Evolutionary conservation across 2,329 filamentous ascomycete genomes (phyloP).

Genomic region (Fusarium aywerte): DNA sequence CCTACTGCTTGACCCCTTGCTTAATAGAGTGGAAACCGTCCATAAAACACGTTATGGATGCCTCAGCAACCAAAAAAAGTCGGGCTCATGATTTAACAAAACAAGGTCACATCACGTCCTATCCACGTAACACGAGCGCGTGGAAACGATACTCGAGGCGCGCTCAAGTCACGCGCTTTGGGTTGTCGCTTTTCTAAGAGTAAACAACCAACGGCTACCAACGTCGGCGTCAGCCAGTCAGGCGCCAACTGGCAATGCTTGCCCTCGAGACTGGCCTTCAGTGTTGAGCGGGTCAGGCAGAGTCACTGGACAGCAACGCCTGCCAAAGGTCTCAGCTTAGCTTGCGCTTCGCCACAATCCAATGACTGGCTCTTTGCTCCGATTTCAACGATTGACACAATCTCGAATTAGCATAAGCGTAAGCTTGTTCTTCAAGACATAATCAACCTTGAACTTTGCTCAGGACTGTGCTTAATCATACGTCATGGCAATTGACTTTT

Average conservation of each 20-base stretch:
- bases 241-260: slow-evolving; percentile 23
- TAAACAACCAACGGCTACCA: slow-evolving; percentile 6
- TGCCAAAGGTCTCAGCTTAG: slow-evolving; percentile 37
- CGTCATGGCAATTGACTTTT: neutral
- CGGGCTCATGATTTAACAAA: slow-evolving; percentile 34
- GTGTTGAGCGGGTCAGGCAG: slow-evolving; percentile 18
- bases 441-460: neutral
- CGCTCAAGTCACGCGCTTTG: slow-evolving; percentile 34
- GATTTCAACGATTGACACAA: neutral
- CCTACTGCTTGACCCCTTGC: slow-evolving; percentile 24
- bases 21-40: slow-evolving; percentile 23
- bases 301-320: slow-evolving; percentile 43
- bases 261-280: slow-evolving; percentile 30
- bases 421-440: neutral
- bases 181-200: neutral
- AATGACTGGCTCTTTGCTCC: neutral
- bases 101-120: slow-evolving; percentile 36
- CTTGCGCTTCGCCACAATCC: slow-evolving; percentile 14
- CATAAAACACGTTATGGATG: slow-evolving; percentile 26
- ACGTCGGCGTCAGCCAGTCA: slow-evolving; percentile 25
- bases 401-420: neutral
- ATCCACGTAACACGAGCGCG: slow-evolving; percentile 30
- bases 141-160: slow-evolving; percentile 27
- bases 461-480: neutral
- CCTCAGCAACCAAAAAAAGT: slow-evolving; percentile 42